Base-by-base conservation (phyloP, 169 alveolate genomes). In the Plasmodium berghei region DNA sequence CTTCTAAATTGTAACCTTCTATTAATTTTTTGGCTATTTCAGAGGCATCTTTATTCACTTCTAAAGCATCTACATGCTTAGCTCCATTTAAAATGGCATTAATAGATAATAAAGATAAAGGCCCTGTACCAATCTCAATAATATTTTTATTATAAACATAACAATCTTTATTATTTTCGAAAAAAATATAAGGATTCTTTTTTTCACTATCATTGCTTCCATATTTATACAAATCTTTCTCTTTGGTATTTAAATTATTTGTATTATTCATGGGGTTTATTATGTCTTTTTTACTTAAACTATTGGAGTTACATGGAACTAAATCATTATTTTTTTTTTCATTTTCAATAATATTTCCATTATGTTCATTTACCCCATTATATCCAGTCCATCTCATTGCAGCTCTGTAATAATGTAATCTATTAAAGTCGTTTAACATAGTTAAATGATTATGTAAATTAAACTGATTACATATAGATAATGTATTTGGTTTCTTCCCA, bases 111-210 rank as follows among this genome's bases (percentile, higher is more conserved):
- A 95, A 91, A 56, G 96, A 94, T 72, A 94, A 90, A 28, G 97
- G 97, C 0, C 97, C 97, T 5, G 97, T 94, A 24, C 97, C 97
- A 26, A 95, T 83, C 62, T 95, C 97, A 54, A 95, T 73, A 42
- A 95, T 88, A 58, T 93, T 92, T 63, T 86, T 94, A 71, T 93
- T 93, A 52, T 88, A 56, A 75, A 95, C 77, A 62, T 94, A 87
- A 61, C 89, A n/a, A 28, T 71, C 87, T 66, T 73, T 87, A 73
- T 83, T 67, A 49, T 55, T 70, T 63, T 73, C 92, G 54, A 80
- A 72, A 67, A 75, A 70, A 0, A 59, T 90, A 49, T 55, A 34
- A 14, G 75, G 88, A n/a, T 58, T 64, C 22, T 52, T 75, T 40
- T 6, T 56, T 34, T 24, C 26, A 1, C n/a, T 59, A 12, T 72